A percentile compares a stretch with the other conserved stretches of the same genome.
These are phyloP conservation scores for Alternaria viburni DNA, from an alignment of 2,329 filamentous ascomycete species.

Conservation along the genomic window DNA sequence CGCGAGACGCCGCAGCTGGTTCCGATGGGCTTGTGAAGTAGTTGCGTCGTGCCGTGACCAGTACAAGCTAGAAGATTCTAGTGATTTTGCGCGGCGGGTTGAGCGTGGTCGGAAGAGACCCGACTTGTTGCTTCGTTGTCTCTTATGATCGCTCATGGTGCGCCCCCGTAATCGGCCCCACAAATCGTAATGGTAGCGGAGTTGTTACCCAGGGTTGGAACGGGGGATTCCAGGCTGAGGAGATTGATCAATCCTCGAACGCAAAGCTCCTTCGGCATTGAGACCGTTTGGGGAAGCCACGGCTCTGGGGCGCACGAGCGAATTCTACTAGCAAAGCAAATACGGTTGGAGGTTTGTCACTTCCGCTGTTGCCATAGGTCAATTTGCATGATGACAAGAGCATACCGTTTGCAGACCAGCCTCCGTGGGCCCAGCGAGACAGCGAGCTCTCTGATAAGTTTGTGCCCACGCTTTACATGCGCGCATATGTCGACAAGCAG, in stretches of 20 bases:
- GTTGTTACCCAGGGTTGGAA: not conserved
- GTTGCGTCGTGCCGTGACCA: not conserved
- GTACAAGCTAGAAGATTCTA: not conserved
- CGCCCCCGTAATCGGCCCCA: not conserved
- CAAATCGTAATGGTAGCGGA: not conserved
- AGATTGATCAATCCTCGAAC: not conserved
- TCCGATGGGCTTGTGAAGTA: not conserved
- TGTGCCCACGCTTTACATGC: not conserved
- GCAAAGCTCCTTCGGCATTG: not conserved
- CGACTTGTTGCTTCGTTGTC: not conserved
- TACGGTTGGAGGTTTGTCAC: not conserved
- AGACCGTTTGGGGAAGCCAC: not conserved
- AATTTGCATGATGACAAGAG: not conserved
- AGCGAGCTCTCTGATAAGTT: too few relatives aligned
- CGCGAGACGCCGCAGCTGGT: not conserved
- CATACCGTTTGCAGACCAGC: not conserved
- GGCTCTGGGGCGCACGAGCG: not conserved
- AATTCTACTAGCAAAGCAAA: not conserved
- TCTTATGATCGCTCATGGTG: not conserved
- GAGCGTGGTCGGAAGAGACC: not conserved
- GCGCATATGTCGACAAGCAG: too few relatives aligned
- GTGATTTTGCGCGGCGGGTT: not conserved
- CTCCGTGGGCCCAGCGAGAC: not conserved
- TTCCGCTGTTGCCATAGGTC: not conserved
- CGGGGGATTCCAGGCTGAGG: not conserved